Conservation (phyloP, 192 early-diverging fungal genomes). For the Backusella liffmaniae region DNA sequence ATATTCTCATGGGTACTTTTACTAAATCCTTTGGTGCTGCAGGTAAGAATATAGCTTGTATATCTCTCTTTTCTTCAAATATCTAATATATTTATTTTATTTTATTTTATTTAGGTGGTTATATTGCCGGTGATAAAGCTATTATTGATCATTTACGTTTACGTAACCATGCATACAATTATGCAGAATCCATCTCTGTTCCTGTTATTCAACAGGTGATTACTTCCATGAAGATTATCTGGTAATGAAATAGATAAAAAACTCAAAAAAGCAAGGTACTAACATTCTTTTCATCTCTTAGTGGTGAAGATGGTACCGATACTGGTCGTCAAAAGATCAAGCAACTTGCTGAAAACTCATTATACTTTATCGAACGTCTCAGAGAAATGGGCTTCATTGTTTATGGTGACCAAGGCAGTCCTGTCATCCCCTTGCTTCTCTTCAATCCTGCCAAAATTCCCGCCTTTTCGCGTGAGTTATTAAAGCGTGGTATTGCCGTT, state of each 20-base stretch:
- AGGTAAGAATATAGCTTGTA: conserved; percentile 26
- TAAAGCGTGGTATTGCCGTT: conserved; percentile 86
- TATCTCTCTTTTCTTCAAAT: neutral
- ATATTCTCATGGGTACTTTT: conserved; percentile 97
- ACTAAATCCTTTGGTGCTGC: conserved; percentile 98
- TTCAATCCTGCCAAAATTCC: conserved; percentile 94
- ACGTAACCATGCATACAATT: conserved; percentile 78
- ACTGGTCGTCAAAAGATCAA: conserved; percentile 85
- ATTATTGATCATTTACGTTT: conserved; percentile 82
- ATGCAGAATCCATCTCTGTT: conserved; percentile 87
- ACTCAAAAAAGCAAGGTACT: neutral
- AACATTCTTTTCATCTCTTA: neutral
- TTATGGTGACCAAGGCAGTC: conserved; percentile 83
- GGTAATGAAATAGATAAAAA: neutral
- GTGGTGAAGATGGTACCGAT: conserved; percentile 85
- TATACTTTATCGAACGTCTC: conserved; percentile 79
- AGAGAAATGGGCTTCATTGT: conserved; percentile 92
- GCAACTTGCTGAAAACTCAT: conserved; percentile 81
- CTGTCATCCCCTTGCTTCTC: conserved; percentile 88
- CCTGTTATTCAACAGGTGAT: conserved; percentile 88
- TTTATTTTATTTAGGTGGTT: conserved; percentile 59
- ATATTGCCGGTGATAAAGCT: conserved; percentile 72
- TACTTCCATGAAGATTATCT: conserved; percentile 82
- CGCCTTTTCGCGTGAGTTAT: conserved; percentile 90
- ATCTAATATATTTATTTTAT: neutral